These are phyloP conservation scores for Chloranthus sessilifolius DNA, from an alignment of 164 flowering plant species.

Conservation along the genomic window DNA sequence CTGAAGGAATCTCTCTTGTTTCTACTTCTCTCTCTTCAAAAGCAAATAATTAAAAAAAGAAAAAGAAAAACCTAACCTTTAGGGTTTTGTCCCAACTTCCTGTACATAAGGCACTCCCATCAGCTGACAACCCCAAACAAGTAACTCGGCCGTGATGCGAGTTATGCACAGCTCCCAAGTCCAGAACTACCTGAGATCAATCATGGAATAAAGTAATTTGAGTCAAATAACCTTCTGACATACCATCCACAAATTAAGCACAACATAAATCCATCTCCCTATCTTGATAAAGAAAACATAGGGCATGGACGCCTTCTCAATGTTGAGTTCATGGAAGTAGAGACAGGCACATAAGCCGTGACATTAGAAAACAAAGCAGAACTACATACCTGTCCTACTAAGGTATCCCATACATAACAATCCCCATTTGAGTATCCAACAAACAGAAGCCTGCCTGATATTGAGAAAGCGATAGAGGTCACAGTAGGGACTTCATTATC, in stretches of 20 bases:
- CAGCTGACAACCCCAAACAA: conserved; percentile 92
- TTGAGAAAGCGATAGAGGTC: conserved; percentile 85
- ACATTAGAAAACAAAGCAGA: neutral
- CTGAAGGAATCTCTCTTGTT: too few relatives aligned
- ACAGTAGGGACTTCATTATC: conserved; percentile 63
- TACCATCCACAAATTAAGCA: too few relatives aligned
- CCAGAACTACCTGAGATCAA: conserved; percentile 57
- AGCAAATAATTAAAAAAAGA: neutral
- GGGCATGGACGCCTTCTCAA: too few relatives aligned
- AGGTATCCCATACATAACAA: conserved; percentile 95
- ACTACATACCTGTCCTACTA: conserved; percentile 77
- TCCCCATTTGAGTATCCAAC: conserved; percentile 83
- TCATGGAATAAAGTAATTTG: conserved; percentile 1
- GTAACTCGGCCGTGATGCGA: conserved; percentile 74
- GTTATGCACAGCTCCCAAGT: conserved; percentile 78
- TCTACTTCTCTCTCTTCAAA: neutral
- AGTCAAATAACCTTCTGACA: neutral
- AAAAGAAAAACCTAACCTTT: conserved; percentile 52
- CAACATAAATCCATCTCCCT: too few relatives aligned
- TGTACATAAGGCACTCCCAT: conserved; percentile 97
- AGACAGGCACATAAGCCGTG: too few relatives aligned
- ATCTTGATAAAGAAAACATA: too few relatives aligned
- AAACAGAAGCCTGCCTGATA: conserved; percentile 96
- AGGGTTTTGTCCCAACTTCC: conserved; percentile 92
- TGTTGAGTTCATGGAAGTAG: too few relatives aligned